Evolutionary conservation across 306 rosid species (phyloP).

Genomic region (Lupinus albus): DNA sequence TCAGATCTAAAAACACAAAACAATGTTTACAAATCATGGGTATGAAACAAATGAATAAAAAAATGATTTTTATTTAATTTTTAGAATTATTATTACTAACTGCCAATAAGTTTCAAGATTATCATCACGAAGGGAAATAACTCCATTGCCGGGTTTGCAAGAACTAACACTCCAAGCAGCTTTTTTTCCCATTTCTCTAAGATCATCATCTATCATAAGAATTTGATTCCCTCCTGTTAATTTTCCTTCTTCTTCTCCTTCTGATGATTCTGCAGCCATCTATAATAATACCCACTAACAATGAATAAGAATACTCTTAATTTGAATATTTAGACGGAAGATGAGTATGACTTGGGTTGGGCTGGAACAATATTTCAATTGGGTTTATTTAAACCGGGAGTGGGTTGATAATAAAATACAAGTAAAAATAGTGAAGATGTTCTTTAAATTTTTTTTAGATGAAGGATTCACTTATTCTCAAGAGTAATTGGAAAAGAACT

Average conservation of each 20-base stretch:
- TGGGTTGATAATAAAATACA: too few relatives aligned
- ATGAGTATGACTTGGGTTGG: too few relatives aligned
- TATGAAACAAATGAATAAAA: too few relatives aligned
- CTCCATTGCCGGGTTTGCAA: slow-evolving; percentile 92
- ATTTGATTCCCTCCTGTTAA: slow-evolving; percentile 60
- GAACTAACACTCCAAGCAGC: slow-evolving; percentile 98
- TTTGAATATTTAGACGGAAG: too few relatives aligned
- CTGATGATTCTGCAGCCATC: slow-evolving; percentile 92
- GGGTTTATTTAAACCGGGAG: too few relatives aligned
- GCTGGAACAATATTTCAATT: too few relatives aligned
- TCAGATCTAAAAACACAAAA: slow-evolving; percentile 71
- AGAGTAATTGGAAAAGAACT: too few relatives aligned
- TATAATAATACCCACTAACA: background rate
- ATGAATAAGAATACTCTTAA: too few relatives aligned
- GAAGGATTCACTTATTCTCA: too few relatives aligned
- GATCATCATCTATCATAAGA: slow-evolving; percentile 63
- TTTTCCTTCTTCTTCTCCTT: slow-evolving; percentile 85
- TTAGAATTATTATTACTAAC: slow-evolving; percentile 39
- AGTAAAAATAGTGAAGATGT: too few relatives aligned
- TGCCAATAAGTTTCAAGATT: slow-evolving; percentile 91
- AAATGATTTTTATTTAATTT: too few relatives aligned
- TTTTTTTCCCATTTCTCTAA: slow-evolving; percentile 85
- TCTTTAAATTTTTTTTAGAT: too few relatives aligned
- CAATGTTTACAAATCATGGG: background rate
- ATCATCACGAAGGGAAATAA: slow-evolving; percentile 76